Evolutionary conservation across 306 rosid genomes (phyloP), one percentile per base, ranked within the genome.

Genomic region (Geum urbanum): DNA sequence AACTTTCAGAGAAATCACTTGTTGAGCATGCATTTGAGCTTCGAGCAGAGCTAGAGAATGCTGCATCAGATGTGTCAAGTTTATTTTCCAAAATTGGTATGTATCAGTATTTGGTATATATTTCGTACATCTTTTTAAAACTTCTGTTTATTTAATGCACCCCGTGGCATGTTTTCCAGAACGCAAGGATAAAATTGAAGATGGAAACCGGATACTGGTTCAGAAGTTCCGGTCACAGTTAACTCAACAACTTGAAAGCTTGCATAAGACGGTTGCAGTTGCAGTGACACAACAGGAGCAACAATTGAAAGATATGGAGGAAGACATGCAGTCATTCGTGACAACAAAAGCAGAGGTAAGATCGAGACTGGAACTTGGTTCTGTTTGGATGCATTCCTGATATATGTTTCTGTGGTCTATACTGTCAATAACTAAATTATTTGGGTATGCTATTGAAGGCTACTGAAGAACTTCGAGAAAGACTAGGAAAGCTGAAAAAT

Each of bases 131-230:
- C 52, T 48, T 32, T 59, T 59, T 58, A 32, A 68, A 70, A 63
- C 56, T 72, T 54, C 15, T 50, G 66, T 35, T 71, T 24, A 64
- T 79, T 48, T 57, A 10, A 56, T 56, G 1, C 74, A 22, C 39
- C 71, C 39, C 53, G 32, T 71, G 56, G 58, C 14, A 71, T 39
- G 59, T 68, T 45, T 49, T 60, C 51, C 77, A 95, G 99, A 91
- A 80, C 87, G 96, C 47, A 91, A 95, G 84, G 96, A 91, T 82
- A 87, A 86, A 83, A 89, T 91, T 77, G 97, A 91, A 86, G 90
- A 86, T 77, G 88, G 87, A 72, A 91, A 95, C 57, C 80, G 84
- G 74, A 71, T 72, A 76, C 95, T 91, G 69, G 92, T 87, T 61
- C 92, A 89, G 72, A 79, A 89, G 66, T 91, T 86, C 63, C 95